Conservation (phyloP, 371 early-diverging fungal species). For the Batrachochytrium dendrobatidis region DNA sequence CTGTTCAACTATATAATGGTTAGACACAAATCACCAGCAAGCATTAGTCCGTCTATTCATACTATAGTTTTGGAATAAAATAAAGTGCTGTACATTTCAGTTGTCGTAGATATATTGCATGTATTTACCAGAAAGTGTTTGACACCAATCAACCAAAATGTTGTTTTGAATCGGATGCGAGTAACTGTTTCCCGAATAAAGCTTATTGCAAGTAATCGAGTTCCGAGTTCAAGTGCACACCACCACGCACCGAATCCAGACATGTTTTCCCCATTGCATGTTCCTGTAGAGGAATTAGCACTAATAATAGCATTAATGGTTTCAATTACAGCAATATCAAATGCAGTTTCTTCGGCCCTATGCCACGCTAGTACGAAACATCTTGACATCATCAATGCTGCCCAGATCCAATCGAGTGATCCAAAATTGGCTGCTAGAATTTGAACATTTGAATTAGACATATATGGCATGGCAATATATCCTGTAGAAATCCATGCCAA, state of each 20-base stretch:
- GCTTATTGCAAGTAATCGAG: constrained; percentile 9
- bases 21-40: background rate
- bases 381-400: constrained; percentile 7
- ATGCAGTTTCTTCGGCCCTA: constrained; percentile 1
- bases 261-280: background rate
- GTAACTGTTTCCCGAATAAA: background rate
- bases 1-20: constrained; percentile 16
- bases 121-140: constrained; percentile 5
- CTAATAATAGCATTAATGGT: background rate
- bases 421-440: background rate
- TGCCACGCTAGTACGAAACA: constrained; percentile 14
- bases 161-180: background rate
- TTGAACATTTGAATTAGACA: background rate
- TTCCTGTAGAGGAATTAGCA: background rate
- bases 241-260: background rate
- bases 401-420: constrained; percentile 6
- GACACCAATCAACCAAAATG: background rate
- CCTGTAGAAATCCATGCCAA: constrained; percentile 5
- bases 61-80: no score
- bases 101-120: no score
- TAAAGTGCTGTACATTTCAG: no score
- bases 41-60: background rate
- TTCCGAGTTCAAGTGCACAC: background rate
- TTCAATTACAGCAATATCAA: constrained; percentile 8
- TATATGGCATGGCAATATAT: background rate